Percentiles rank a stretch among this genome's conserved stretches.
phyloP scores from a whole-genome alignment of 306 rosid genomes.

The Lathyrus sativus region DNA sequence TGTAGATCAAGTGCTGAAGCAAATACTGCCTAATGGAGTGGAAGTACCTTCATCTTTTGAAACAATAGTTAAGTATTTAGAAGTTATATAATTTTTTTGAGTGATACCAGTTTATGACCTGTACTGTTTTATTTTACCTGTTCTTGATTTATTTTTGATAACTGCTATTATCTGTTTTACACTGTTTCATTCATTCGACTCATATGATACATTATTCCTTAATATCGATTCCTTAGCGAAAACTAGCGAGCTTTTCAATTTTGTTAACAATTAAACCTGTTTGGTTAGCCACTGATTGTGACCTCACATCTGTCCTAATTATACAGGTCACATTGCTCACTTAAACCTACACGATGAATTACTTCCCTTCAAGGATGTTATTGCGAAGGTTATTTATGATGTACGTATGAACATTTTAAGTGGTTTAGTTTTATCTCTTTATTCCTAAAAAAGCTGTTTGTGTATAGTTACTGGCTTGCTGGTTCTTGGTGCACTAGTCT shows the following conservation, averaged over 20 bases:
- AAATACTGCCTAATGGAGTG: constrained; percentile 74
- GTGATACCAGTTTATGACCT: constrained; percentile 12
- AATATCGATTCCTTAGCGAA: not conserved
- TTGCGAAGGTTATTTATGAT: constrained; percentile 89
- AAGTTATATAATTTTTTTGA: constrained; percentile 33
- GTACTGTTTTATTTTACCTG: constrained; percentile 15
- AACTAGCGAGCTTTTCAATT: constrained; percentile 18
- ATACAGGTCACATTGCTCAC: constrained; percentile 96
- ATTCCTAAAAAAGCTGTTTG: not conserved
- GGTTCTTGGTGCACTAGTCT: constrained; percentile 27
- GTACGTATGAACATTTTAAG: constrained; percentile 50
- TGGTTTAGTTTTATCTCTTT: not conserved
- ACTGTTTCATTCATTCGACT: not conserved
- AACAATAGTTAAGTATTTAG: constrained; percentile 81
- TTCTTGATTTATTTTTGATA: constrained; percentile 17
- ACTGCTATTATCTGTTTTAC: not conserved
- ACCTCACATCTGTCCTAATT: constrained; percentile 41
- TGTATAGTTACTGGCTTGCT: constrained; percentile 29
- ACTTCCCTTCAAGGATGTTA: constrained; percentile 81
- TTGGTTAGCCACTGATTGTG: constrained; percentile 34
- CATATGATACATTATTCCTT: constrained; percentile 9
- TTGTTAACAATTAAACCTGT: constrained; percentile 27
- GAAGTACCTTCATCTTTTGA: constrained; percentile 97
- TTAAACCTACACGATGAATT: constrained; percentile 86
- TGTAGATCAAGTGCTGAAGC: constrained; percentile 87